These are phyloP conservation scores for Trypanosoma grayi DNA, from an alignment of 208 protist species.

Conservation along the genomic window DNA sequence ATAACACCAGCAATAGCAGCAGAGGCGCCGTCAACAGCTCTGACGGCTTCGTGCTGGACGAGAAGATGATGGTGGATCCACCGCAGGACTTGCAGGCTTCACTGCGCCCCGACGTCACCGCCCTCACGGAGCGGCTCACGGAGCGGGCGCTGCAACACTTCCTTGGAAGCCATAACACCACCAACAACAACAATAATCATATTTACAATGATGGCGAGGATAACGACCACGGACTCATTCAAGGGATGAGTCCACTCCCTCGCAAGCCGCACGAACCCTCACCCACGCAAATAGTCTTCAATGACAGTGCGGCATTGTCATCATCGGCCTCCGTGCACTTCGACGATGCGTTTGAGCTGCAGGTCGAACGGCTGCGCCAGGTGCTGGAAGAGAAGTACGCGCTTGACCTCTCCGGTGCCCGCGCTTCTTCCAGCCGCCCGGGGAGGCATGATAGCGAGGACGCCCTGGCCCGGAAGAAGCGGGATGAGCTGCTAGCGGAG, in stretches of 20 bases:
- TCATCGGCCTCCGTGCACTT: constrained; percentile 1
- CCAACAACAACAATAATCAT: background rate
- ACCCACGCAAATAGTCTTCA: background rate
- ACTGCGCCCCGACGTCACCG: constrained; percentile 7
- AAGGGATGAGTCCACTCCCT: constrained; percentile 16
- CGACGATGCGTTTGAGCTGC: constrained; percentile 20
- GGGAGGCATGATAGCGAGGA: background rate
- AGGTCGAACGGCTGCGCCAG: constrained; percentile 12
- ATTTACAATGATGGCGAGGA: background rate
- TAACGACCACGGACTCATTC: background rate
- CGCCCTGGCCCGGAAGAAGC: background rate
- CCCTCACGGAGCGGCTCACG: background rate
- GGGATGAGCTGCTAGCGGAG: constrained; percentile 1
- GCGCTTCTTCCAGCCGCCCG: background rate
- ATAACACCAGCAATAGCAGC: background rate
- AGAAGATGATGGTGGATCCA: constrained; percentile 1
- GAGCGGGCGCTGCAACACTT: constrained; percentile 10
- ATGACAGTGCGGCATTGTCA: background rate
- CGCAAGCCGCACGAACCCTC: background rate
- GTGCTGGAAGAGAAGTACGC: constrained; percentile 21
- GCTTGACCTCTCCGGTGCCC: constrained; percentile 5
- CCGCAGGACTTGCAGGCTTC: constrained; percentile 6
- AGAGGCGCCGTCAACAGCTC: too few relatives aligned
- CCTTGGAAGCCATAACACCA: background rate
- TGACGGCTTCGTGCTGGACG: background rate